These are phyloP conservation scores for Conoideocrella luteorostrata DNA, from an alignment of 2,329 filamentous ascomycete genomes.

Conservation along the genomic window DNA sequence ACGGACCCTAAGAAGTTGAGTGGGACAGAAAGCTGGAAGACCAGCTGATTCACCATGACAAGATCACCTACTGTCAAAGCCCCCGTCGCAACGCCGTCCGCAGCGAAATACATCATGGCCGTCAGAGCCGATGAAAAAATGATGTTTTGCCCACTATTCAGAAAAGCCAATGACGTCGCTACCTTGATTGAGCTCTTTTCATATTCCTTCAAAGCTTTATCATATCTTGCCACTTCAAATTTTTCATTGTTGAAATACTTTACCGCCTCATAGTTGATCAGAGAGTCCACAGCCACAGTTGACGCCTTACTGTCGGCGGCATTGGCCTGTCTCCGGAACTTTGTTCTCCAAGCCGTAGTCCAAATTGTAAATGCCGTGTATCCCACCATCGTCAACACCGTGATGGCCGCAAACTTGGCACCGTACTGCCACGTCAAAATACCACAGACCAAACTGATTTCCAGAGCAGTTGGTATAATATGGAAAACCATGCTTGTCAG, in stretches of 20 bases:
- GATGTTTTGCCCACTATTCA: constrained; percentile 93
- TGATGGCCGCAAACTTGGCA: constrained; percentile 84
- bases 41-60: constrained; percentile 97
- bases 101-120: constrained; percentile 96
- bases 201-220: constrained; percentile 77
- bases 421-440: constrained; percentile 97
- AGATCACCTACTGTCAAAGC: constrained; percentile 86
- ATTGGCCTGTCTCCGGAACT: constrained; percentile 91
- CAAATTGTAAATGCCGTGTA: constrained; percentile 97
- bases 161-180: constrained; percentile 82
- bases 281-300: constrained; percentile 88
- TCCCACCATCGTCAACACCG: constrained; percentile 80
- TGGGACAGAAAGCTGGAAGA: constrained; percentile 94
- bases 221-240: constrained; percentile 86
- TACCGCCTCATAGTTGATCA: constrained; percentile 98
- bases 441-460: constrained; percentile 92
- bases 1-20: constrained; percentile 98
- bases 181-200: constrained; percentile 96
- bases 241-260: constrained; percentile 99
- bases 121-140: constrained; percentile 94
- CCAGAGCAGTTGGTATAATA: constrained; percentile 84
- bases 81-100: constrained; percentile 78
- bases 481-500: constrained; percentile 98
- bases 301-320: constrained; percentile 93
- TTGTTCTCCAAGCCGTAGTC: constrained; percentile 95